These are phyloP conservation scores for Dactylellina leptospora DNA, from an alignment of 2,329 filamentous ascomycete genomes.

Conservation along the genomic window DNA sequence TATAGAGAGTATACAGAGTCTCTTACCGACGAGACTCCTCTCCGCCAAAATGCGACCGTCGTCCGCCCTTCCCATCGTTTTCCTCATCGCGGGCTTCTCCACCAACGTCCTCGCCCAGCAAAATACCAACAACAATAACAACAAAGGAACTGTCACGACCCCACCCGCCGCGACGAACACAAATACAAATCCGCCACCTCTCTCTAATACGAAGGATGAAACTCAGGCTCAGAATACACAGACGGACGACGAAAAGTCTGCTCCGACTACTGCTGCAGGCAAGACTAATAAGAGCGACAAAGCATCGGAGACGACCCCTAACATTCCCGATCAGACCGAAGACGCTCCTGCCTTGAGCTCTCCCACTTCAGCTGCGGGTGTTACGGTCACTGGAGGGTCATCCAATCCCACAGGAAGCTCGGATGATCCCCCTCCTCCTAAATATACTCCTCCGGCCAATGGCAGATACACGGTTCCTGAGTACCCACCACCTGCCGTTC, in stretches of 20 bases:
- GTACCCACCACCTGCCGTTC: constrained; percentile 63
- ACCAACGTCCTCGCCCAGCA: constrained; percentile 40
- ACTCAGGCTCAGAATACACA: background rate
- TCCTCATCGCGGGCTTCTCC: constrained; percentile 40
- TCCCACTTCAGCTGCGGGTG: background rate
- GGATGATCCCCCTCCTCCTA: constrained; percentile 41
- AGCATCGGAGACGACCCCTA: too few relatives aligned
- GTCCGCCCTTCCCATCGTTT: constrained; percentile 28
- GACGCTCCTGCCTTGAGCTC: too few relatives aligned
- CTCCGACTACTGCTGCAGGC: constrained; percentile 5
- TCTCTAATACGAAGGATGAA: background rate
- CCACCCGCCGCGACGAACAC: background rate
- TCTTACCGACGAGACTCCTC: background rate
- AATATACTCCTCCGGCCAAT: constrained; percentile 47
- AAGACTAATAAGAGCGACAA: background rate
- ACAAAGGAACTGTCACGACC: constrained; percentile 15
- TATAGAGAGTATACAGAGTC: too few relatives aligned
- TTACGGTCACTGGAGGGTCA: background rate
- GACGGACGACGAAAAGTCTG: constrained; percentile 4
- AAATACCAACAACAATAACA: constrained; percentile 37
- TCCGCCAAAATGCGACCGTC: constrained; percentile 39
- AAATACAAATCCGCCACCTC: background rate
- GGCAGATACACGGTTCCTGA: constrained; percentile 37
- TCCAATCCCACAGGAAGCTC: background rate
- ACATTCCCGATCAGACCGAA: too few relatives aligned